Evolutionary conservation across 768 basidiomycete species (phyloP), one percentile per base, ranked within the genome.

Genomic region (Tulasnella sp.): DNA sequence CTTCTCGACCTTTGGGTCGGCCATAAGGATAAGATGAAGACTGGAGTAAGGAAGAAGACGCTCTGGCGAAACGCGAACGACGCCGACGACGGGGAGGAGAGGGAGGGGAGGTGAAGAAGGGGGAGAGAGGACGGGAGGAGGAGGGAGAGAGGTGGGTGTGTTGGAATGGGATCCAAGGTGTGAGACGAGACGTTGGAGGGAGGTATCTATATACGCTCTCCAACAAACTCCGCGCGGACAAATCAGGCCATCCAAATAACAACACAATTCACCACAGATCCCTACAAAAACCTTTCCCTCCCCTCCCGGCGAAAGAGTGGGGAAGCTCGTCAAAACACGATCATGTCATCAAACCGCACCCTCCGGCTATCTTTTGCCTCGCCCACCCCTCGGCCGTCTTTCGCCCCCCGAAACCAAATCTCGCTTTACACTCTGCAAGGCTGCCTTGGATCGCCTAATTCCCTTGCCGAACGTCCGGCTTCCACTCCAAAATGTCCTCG

Each of bases 1-100:
- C 74, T 76, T 76, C 62, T 74, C 75, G 35, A 75, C 63, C 44
- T 62, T 69, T 35, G 40, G 40, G 42, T 40, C 37, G 37, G 40
- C 39, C 17, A 67, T 19, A 41, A 68, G 39, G 29, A 40, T 68
- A 37, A 47, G 26, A 69, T 32, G 14, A 39, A 47, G 52, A 8
- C 37, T 29, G 35, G 22, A 32, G 37, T 17, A 17, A 17, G 36
- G 35, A 34, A n/a, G 19, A 35, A 71, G 69, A 65, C 71, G 69
- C 73, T 71, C 68, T 29, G 35, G 22, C n/a, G 41, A 44, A 22
- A 63, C 69, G 35, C 63, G 73, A 19, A 70, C 64, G 40, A 62
- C 73, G 40, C 69, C 69, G 62, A 71, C 73, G 34, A 59, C 37
- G 59, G 69, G 62, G 65, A 59, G 52, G 52, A 59, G 52, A 59